Conservation (phyloP, 169 alveolate genomes). For the Ophryocystis elektroscirrha region DNA sequence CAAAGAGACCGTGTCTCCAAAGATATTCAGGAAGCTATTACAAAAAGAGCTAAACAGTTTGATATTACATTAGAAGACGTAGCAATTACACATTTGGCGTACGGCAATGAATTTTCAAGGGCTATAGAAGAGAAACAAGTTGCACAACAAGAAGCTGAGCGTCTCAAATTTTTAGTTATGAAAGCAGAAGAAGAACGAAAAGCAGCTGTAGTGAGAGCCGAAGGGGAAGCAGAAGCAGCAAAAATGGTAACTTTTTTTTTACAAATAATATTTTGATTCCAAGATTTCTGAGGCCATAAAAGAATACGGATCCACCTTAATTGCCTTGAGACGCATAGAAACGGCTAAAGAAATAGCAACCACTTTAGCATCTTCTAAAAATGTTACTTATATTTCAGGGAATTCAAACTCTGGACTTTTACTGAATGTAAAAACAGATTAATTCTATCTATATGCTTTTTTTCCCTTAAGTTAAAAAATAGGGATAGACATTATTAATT, state of each 20-base stretch:
- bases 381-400: constrained; percentile 71
- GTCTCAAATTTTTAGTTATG: constrained; percentile 78
- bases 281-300: constrained; percentile 69
- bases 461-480: too few species aligned
- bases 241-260: constrained; percentile 32
- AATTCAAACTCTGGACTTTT: too few species aligned
- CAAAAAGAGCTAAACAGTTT: constrained; percentile 71
- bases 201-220: constrained; percentile 79
- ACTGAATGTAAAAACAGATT: too few species aligned
- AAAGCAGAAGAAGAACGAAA: constrained; percentile 77
- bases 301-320: constrained; percentile 70
- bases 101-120: constrained; percentile 78
- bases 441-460: too few species aligned
- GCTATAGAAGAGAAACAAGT: constrained; percentile 93
- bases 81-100: constrained; percentile 79
- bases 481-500: too few species aligned
- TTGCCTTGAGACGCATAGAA: constrained; percentile 79
- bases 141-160: constrained; percentile 90
- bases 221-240: constrained; percentile 97
- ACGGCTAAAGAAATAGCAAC: constrained; percentile 87
- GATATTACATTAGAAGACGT: constrained; percentile 80
- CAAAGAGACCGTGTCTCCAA: constrained; percentile 78
- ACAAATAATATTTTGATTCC: background rate
- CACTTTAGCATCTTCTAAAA: constrained; percentile 59
- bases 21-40: constrained; percentile 64